Evolutionary conservation across 2,329 filamentous ascomycete genomes (phyloP).

Genomic region (Aspergillus sp.): DNA sequence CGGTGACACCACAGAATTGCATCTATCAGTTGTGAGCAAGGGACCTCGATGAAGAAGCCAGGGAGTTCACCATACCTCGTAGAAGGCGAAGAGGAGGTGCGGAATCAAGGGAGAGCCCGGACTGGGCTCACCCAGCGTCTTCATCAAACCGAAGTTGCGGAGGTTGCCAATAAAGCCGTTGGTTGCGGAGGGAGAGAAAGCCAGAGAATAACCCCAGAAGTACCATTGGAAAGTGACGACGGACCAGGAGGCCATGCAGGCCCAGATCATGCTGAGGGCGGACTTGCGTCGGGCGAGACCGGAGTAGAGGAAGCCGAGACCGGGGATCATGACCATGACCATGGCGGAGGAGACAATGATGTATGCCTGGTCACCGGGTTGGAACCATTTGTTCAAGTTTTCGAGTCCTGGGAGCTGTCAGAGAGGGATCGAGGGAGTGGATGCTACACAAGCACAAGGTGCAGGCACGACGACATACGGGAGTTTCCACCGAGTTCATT

Average conservation of each 20-base stretch:
- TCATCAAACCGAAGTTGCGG: slow-evolving; percentile 82
- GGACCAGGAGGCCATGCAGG: slow-evolving; percentile 88
- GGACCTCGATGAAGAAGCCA: not conserved
- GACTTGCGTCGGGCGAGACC: slow-evolving; percentile 97
- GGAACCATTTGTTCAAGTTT: slow-evolving; percentile 95
- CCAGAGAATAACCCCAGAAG: slow-evolving; percentile 97
- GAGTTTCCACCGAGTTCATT: slow-evolving; percentile 70
- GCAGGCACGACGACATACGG: slow-evolving; percentile 53
- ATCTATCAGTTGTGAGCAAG: slow-evolving; percentile 57
- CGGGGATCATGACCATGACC: slow-evolving; percentile 94
- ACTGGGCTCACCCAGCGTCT: slow-evolving; percentile 78
- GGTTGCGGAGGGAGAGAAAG: slow-evolving; percentile 76
- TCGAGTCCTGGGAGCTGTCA: slow-evolving; percentile 58
- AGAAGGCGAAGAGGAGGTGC: slow-evolving; percentile 89
- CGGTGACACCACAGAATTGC: slow-evolving; percentile 95
- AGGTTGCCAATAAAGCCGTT: slow-evolving; percentile 93
- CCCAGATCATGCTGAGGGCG: slow-evolving; percentile 94
- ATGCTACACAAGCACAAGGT: not conserved
- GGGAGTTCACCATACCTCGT: slow-evolving; percentile 60
- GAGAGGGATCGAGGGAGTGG: not conserved
- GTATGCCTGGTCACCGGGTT: slow-evolving; percentile 87
- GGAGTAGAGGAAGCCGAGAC: slow-evolving; percentile 95
- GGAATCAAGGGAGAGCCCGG: slow-evolving; percentile 85
- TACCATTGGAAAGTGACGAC: slow-evolving; percentile 98
- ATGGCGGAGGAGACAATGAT: slow-evolving; percentile 88